A percentile compares a stretch with the other conserved stretches of the same genome.
Conservation (phyloP, 225 moss, liverwort and hornwort genomes). For the Lunularia cruciata region DNA sequence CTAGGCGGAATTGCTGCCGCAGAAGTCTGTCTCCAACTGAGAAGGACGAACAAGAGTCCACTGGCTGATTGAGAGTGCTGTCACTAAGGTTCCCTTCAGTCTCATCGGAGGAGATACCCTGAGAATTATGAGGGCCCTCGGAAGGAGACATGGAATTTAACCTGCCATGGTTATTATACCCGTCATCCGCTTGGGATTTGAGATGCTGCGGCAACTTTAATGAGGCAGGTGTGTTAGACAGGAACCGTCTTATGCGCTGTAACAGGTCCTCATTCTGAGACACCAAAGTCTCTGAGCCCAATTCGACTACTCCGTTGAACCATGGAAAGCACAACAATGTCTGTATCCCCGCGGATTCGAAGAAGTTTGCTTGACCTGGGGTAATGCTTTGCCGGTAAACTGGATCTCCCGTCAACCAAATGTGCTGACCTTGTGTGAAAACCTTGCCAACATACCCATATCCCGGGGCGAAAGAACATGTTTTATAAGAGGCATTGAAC, state of each 20-base stretch:
- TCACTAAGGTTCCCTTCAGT: constrained; percentile 26
- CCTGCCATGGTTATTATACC: not conserved
- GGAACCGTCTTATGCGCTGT: constrained; percentile 22
- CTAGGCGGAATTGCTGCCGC: not conserved
- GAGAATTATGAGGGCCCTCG: constrained; percentile 19
- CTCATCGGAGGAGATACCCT: constrained; percentile 34
- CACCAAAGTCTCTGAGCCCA: constrained; percentile 49
- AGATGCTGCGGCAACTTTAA: not conserved
- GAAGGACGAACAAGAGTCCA: constrained; percentile 29
- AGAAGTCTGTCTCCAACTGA: constrained; percentile 14
- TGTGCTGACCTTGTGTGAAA: constrained; percentile 34
- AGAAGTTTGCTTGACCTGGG: constrained; percentile 49
- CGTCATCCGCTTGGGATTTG: constrained; percentile 10
- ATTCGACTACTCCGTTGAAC: constrained; percentile 57
- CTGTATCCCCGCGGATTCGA: constrained; percentile 54
- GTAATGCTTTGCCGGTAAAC: constrained; percentile 34
- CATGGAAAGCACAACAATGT: constrained; percentile 67
- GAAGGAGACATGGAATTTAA: constrained; percentile 17
- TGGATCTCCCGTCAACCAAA: constrained; percentile 54
- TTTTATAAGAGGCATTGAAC: constrained; percentile 49
- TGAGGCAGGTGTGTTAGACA: constrained; percentile 18
- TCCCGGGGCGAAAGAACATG: constrained; percentile 50
- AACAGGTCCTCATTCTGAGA: constrained; percentile 19
- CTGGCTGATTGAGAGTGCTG: constrained; percentile 24
- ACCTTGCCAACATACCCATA: constrained; percentile 61